Evolutionary conservation across 2,329 filamentous ascomycete species (phyloP).

Genomic region (Colletotrichum plurivorum): DNA sequence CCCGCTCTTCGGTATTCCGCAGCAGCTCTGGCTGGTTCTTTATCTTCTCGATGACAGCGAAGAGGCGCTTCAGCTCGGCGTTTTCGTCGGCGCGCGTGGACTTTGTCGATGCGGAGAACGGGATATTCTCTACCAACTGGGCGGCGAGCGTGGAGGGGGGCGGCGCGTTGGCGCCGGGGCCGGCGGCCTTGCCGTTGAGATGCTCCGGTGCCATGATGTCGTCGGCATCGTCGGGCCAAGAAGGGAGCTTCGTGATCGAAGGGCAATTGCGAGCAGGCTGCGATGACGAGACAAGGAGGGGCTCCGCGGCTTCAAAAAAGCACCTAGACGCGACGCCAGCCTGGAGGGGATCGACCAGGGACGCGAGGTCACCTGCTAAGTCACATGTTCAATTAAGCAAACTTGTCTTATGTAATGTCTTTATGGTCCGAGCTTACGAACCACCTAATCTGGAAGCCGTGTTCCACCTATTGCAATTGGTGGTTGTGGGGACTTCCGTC

Average conservation of each 20-base stretch:
- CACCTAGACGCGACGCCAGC: background rate
- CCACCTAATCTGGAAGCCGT: background rate
- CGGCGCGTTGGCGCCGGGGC: conserved; percentile 55
- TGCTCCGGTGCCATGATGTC: conserved; percentile 35
- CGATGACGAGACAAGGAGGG: background rate
- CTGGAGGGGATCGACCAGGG: conserved; percentile 22
- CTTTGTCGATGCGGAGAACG: conserved; percentile 69
- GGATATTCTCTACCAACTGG: conserved; percentile 85
- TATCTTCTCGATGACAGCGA: conserved; percentile 68
- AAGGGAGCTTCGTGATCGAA: background rate
- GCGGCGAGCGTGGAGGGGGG: conserved; percentile 89
- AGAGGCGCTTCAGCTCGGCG: conserved; percentile 81
- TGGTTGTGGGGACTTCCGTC: background rate
- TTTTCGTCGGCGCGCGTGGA: conserved; percentile 76
- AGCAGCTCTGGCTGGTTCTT: conserved; percentile 68
- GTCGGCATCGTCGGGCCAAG: conserved; percentile 20
- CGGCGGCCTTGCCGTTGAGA: conserved; percentile 33
- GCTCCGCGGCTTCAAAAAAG: conserved; percentile 1
- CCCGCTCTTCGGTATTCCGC: conserved; percentile 74
- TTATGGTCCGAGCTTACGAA: background rate
- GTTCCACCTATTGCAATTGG: conserved; percentile 1
- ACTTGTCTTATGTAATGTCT: background rate
- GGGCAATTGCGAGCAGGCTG: background rate
- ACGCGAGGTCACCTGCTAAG: conserved; percentile 35
- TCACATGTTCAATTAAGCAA: background rate